Base-by-base conservation (phyloP, 2,329 filamentous ascomycete genomes). In the Conoideocrella luteorostrata region DNA sequence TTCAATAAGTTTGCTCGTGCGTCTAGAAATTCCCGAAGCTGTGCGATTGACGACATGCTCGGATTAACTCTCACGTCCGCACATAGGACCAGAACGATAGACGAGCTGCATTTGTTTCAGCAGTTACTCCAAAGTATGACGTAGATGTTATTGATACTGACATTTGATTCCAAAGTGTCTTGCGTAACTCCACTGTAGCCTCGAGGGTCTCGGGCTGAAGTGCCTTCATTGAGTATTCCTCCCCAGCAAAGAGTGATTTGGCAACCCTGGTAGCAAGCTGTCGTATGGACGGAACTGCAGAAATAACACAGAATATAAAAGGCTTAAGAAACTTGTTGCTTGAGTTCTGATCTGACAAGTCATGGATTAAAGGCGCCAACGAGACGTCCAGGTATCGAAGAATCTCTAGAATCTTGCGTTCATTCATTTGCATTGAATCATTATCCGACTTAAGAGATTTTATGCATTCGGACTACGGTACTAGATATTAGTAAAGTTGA, bases 341-440 rank as follows among this genome's bases (percentile, higher is more conserved):
- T 11, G 52, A 43, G 23, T 52, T 53, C 20, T 55, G 51, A 13
- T 48, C 49, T 15, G 58, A 53, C 3, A 62, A 21, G 24, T 62
- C 63, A 26, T 60, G 55, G 1, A 66, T 45, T 10, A 68, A 49
- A 5, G 57, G 53, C 7, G 47, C 47, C 49, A 41, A 78, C 2
- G 72, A 77, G 5, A 72, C 69, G 49, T 77, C 69, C 10, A 84
- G 57, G 45, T 82, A 83, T 33, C 70, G 65, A 10, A 84, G 62
- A 41, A 47, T 45, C 13, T 47, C 42, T n/a, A 39, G 13, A 34
- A 47, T 23, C 24, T 45, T 45, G 41, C 81, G 77, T 41, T 60
- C 63, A 38, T 58, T 58, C 4, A 58, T 51, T 46, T 64, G 56
- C 20, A 57, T 56, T 24, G 49, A 41, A 15, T 50, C 45, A 47